Conservation (phyloP, 139 green algal genomes). For the Coelastrella sp. region DNA sequence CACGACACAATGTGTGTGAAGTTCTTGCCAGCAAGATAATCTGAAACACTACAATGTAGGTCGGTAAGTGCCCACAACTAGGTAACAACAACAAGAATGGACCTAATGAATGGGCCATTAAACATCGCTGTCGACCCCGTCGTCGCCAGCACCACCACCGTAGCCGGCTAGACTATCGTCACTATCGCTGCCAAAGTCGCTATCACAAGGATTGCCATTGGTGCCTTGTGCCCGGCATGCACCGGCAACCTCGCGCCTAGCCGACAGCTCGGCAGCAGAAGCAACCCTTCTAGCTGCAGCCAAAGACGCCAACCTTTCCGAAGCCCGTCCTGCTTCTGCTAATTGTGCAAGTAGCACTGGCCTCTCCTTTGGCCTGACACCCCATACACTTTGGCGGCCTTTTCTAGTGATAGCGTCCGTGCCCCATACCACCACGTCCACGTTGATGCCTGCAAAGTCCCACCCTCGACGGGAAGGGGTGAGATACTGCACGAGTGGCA, state of each 20-base stretch:
- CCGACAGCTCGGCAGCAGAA: not conserved
- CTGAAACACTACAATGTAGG: too few relatives aligned
- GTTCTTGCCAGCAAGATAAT: not conserved
- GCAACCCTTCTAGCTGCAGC: not conserved
- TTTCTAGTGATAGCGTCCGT: not conserved
- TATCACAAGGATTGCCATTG: not conserved
- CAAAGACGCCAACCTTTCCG: not conserved
- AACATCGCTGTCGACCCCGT: not conserved
- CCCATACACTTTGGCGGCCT: not conserved
- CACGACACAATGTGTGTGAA: not conserved
- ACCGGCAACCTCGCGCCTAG: not conserved
- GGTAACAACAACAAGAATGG: not conserved
- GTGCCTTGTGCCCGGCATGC: not conserved
- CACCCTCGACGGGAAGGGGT: not conserved
- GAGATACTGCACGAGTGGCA: not conserved
- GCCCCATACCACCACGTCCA: not conserved
- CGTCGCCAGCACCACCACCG: not conserved
- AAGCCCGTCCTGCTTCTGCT: not conserved
- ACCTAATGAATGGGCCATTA: not conserved
- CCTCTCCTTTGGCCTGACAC: not conserved
- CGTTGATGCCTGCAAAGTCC: not conserved
- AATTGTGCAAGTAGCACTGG: not conserved
- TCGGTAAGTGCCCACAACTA: not conserved
- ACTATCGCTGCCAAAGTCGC: not conserved
- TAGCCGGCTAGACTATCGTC: not conserved